These are phyloP conservation scores for Plasmopara halstedii DNA, from an alignment of 352 stramenopile genomes.

Conservation along the genomic window DNA sequence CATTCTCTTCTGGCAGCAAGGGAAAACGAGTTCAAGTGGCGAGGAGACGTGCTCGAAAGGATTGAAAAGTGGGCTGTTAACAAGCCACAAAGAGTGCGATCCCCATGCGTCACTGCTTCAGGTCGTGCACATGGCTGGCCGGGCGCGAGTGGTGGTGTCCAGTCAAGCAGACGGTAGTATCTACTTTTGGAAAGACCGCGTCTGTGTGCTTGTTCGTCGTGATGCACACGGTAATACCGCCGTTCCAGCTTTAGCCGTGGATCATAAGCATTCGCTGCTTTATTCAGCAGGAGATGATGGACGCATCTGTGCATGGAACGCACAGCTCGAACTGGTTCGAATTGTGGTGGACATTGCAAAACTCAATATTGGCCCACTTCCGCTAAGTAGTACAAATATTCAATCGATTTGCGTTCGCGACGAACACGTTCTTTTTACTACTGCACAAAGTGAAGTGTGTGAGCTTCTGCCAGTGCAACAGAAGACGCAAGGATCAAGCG, in stretches of 20 bases:
- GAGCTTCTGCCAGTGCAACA: slow-evolving; percentile 49
- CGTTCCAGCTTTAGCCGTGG: slow-evolving; percentile 37
- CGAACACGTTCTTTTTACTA: slow-evolving; percentile 75
- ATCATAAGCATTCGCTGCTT: slow-evolving; percentile 42
- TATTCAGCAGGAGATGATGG: slow-evolving; percentile 57
- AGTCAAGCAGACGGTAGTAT: slow-evolving; percentile 62
- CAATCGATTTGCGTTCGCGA: slow-evolving; percentile 55
- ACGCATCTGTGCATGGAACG: slow-evolving; percentile 49
- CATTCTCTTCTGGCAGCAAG: slow-evolving; percentile 55
- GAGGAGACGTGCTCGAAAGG: slow-evolving; percentile 18
- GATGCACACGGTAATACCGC: slow-evolving; percentile 33
- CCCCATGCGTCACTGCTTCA: slow-evolving; percentile 32
- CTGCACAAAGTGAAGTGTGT: slow-evolving; percentile 75
- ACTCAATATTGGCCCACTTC: slow-evolving; percentile 11
- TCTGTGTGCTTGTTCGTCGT: slow-evolving; percentile 42
- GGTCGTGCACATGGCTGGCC: slow-evolving; percentile 25
- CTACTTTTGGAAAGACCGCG: slow-evolving; percentile 66
- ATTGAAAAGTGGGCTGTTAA: slow-evolving; percentile 59
- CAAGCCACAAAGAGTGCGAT: slow-evolving; percentile 39
- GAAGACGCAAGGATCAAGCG: slow-evolving; percentile 2
- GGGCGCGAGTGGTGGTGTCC: slow-evolving; percentile 44
- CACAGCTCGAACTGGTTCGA: slow-evolving; percentile 37
- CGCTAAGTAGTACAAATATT: slow-evolving; percentile 30
- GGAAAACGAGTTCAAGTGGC: neutral
- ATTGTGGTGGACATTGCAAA: slow-evolving; percentile 30